phyloP scores from a whole-genome alignment of 805 yeast genomes.

The Hagleromyces aurorensis region DNA sequence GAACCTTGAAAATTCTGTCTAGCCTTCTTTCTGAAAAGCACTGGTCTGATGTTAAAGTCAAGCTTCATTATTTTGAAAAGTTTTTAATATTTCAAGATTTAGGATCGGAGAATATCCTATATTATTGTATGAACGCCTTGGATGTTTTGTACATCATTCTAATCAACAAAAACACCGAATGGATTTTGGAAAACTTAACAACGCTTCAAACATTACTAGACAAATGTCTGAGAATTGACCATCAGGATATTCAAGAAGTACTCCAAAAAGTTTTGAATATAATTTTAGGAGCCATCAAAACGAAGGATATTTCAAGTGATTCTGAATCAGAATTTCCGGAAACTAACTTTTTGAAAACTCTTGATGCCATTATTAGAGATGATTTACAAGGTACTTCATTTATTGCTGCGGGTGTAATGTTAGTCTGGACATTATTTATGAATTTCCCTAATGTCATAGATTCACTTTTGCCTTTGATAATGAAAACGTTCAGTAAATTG shows the following conservation, averaged over 20 bases:
- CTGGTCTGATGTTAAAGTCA: conserved; percentile 89
- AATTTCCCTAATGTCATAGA: conserved; percentile 70
- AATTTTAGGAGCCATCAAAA: conserved; percentile 57
- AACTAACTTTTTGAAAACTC: conserved; percentile 49
- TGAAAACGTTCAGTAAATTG: conserved; percentile 82
- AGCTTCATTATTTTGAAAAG: conserved; percentile 79
- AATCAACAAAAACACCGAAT: conserved; percentile 63
- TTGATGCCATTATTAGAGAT: conserved; percentile 66
- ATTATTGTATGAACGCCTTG: conserved; percentile 81
- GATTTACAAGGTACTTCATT: conserved; percentile 68
- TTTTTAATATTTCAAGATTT: conserved; percentile 74
- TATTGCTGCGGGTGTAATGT: conserved; percentile 79
- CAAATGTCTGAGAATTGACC: conserved; percentile 72
- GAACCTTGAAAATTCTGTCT: conserved; percentile 71
- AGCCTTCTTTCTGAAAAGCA: conserved; percentile 60
- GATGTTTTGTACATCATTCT: conserved; percentile 81
- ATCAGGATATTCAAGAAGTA: conserved; percentile 81
- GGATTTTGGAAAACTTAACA: conserved; percentile 69
- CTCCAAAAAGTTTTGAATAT: conserved; percentile 66
- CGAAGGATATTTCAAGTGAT: conserved; percentile 37
- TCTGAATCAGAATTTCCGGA: conserved; percentile 56
- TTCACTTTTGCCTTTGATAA: conserved; percentile 61
- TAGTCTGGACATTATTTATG: conserved; percentile 72
- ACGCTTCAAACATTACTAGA: conserved; percentile 69
- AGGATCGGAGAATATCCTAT: conserved; percentile 56